Percentiles rank a stretch among this genome's conserved stretches.
Conservation (phyloP, 2,329 filamentous ascomycete species). For the Proliferodiscus dingleyae region DNA sequence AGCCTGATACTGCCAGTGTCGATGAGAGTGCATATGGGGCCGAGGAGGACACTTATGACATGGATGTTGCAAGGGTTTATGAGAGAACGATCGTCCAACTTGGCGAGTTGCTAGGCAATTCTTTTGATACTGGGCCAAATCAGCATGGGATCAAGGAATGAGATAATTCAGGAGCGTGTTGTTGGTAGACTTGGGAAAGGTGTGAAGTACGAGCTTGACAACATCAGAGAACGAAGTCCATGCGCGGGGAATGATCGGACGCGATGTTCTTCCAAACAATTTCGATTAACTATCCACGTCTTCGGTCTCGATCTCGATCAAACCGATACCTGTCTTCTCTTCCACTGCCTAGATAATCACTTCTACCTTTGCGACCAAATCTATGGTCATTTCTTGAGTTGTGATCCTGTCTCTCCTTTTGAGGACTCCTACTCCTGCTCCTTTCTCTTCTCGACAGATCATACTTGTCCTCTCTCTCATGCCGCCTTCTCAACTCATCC, state of each 20-base stretch:
- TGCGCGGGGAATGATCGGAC: not conserved
- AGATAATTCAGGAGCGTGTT: too few relatives aligned
- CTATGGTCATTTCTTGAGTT: constrained; percentile 23
- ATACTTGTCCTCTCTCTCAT: constrained; percentile 36
- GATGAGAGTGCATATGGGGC: constrained; percentile 32
- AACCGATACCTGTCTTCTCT: constrained; percentile 17
- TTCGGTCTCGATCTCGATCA: constrained; percentile 17
- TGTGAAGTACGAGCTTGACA: not conserved
- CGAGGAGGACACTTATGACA: constrained; percentile 52
- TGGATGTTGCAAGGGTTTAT: constrained; percentile 73
- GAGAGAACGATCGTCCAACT: constrained; percentile 73
- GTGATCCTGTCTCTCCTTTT: constrained; percentile 15
- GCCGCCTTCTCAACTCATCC: constrained; percentile 55
- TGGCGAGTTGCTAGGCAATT: constrained; percentile 56
- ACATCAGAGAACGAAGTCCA: not conserved
- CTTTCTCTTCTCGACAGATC: constrained; percentile 25
- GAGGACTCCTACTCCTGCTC: constrained; percentile 32
- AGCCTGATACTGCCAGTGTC: constrained; percentile 30
- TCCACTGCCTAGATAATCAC: constrained; percentile 16
- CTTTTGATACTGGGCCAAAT: not conserved
- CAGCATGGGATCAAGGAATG: too few relatives aligned
- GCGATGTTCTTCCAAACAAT: not conserved
- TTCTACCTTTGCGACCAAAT: constrained; percentile 13
- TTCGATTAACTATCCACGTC: constrained; percentile 3
- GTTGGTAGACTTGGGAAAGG: not conserved